A percentile compares a stretch with the other conserved stretches of the same genome.
Conservation (phyloP, 805 yeast species). For the Candida sakaeoensis region DNA sequence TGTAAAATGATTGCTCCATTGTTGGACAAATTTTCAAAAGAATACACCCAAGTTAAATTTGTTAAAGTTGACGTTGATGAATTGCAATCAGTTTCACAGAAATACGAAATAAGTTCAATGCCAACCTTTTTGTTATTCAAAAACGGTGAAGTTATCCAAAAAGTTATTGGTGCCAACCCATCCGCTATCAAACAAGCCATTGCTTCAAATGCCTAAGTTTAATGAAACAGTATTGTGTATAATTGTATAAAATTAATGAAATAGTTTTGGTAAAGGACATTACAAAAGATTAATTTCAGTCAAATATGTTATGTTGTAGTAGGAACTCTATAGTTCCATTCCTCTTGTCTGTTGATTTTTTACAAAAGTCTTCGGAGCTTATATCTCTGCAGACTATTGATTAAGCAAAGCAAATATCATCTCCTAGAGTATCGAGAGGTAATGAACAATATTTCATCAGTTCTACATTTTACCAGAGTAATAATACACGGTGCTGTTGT, state of each 20-base stretch:
- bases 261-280: no score
- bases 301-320: no score
- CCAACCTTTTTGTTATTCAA: slow-evolving; percentile 73
- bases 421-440: no score
- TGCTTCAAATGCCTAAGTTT: slow-evolving; percentile 50
- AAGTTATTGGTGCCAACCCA: slow-evolving; percentile 89
- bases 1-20: slow-evolving; percentile 97
- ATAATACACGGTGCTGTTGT: no score
- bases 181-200: slow-evolving; percentile 71
- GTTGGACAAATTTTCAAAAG: slow-evolving; percentile 72
- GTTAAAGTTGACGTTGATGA: slow-evolving; percentile 91
- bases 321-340: no score
- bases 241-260: not conserved
- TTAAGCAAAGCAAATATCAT: no score
- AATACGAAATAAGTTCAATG: slow-evolving; percentile 54
- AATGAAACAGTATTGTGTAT: slow-evolving; percentile 14
- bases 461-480: no score
- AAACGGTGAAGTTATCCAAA: slow-evolving; percentile 73
- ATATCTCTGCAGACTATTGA: no score
- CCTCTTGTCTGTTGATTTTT: no score
- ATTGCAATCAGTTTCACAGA: slow-evolving; percentile 70
- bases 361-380: no score
- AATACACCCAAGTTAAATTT: slow-evolving; percentile 69
- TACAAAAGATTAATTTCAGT: no score
- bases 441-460: no score